phyloP scores from a whole-genome alignment of 768 basidiomycete genomes.

The Tubosaeta brunneosetosa region DNA sequence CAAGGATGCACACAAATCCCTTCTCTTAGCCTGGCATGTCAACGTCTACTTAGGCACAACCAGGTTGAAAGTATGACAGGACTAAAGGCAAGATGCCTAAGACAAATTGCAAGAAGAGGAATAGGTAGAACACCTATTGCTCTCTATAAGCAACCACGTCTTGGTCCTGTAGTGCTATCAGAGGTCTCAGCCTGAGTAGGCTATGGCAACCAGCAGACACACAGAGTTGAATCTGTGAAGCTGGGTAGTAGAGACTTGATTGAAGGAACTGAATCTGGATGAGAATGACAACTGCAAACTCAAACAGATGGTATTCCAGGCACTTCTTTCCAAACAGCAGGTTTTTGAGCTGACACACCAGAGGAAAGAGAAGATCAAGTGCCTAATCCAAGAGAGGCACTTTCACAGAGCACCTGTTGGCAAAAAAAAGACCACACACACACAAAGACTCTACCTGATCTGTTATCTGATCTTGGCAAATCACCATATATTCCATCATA shows the following conservation, averaged over 20 bases:
- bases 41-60: neutral
- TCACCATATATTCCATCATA: too few relatives aligned
- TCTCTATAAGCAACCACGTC: neutral
- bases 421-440: too few relatives aligned
- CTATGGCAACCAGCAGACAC: conserved; percentile 5
- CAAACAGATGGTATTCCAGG: neutral
- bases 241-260: conserved; percentile 10
- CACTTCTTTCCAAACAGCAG: neutral
- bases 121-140: too few relatives aligned
- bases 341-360: neutral
- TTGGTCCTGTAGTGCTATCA: conserved; percentile 2
- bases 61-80: neutral
- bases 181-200: neutral
- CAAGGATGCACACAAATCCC: neutral
- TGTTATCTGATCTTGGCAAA: too few relatives aligned
- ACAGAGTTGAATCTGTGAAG: conserved; percentile 13
- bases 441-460: too few relatives aligned
- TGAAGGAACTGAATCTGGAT: neutral
- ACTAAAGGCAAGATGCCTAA: conserved; percentile 1
- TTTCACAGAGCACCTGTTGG: too few relatives aligned
- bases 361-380: neutral
- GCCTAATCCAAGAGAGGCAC: neutral
- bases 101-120: neutral
- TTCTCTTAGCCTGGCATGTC: neutral
- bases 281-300: neutral